Evolutionary conservation across 148 eudicot genomes (phyloP).

Genomic region (Amaranthus hypochondriacus): DNA sequence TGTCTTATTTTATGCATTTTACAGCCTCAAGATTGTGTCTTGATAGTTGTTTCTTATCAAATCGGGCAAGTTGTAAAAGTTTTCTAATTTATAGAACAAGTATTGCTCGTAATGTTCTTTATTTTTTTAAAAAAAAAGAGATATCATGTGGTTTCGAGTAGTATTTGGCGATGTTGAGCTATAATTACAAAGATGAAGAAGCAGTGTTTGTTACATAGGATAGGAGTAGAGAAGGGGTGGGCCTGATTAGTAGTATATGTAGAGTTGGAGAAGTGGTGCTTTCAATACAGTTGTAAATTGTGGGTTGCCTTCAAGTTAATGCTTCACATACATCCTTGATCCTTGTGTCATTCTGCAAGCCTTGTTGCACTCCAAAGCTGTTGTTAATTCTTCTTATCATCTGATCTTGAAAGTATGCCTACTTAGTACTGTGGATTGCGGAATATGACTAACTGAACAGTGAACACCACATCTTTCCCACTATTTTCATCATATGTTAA

Average conservation of each 20-base stretch:
- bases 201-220: too few species aligned
- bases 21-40: too few species aligned
- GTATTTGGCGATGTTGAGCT: too few species aligned
- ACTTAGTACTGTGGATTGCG: not conserved
- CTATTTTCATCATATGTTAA: too few species aligned
- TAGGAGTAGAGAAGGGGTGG: not conserved
- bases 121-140: too few species aligned
- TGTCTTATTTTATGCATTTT: too few species aligned
- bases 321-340: conserved; percentile 6
- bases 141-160: too few species aligned
- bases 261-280: conserved; percentile 14
- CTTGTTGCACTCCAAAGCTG: conserved; percentile 6
- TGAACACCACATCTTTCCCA: too few species aligned
- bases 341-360: not conserved
- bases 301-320: conserved; percentile 24
- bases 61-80: not conserved
- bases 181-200: too few species aligned
- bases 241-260: conserved; percentile 10
- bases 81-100: conserved; percentile 1
- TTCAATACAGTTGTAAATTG: conserved; percentile 10
- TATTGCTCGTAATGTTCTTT: too few species aligned
- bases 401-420: conserved; percentile 22
- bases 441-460: not conserved
- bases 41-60: not conserved
- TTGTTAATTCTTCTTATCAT: not conserved